A percentile compares a stretch with the other conserved stretches of the same genome.
These are phyloP conservation scores for Scleromitrula shiraiana DNA, from an alignment of 2,329 filamentous ascomycete species.

Conservation along the genomic window DNA sequence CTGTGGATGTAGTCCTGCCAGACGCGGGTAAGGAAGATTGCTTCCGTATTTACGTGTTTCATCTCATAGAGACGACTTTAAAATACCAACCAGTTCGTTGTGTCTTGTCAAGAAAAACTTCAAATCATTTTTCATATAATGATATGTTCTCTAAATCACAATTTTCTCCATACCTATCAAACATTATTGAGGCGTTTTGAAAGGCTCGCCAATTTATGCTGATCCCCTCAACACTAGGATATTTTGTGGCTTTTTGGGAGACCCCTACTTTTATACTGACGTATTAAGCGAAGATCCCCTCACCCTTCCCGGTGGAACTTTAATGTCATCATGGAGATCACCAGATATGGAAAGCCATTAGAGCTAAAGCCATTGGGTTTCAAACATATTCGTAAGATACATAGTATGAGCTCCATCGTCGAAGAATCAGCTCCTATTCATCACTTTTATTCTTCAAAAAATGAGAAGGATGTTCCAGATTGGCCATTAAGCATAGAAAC, in stretches of 20 bases:
- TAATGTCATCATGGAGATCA: background rate
- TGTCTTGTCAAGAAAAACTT: too few species aligned
- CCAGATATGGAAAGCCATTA: background rate
- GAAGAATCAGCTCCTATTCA: background rate
- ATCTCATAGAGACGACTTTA: too few species aligned
- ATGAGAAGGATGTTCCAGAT: background rate
- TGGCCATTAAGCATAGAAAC: slow-evolving; percentile 5
- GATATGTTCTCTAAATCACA: too few species aligned
- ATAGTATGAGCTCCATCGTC: background rate
- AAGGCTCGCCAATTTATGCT: background rate
- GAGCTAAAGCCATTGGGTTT: background rate
- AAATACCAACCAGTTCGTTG: too few species aligned
- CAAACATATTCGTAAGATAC: background rate
- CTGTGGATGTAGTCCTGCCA: too few species aligned
- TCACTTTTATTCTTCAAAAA: background rate
- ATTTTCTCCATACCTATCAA: background rate
- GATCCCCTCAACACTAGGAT: background rate
- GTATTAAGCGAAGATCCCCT: background rate
- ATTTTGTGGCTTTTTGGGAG: background rate
- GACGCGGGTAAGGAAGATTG: too few species aligned
- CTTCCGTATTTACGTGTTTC: too few species aligned
- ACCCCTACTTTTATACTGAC: background rate
- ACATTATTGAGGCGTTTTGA: background rate
- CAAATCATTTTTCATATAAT: too few species aligned
- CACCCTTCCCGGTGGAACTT: background rate